Evolutionary conservation across 2,329 filamentous ascomycete species (phyloP).

Genomic region (Trichoderma citrinoviride): DNA sequence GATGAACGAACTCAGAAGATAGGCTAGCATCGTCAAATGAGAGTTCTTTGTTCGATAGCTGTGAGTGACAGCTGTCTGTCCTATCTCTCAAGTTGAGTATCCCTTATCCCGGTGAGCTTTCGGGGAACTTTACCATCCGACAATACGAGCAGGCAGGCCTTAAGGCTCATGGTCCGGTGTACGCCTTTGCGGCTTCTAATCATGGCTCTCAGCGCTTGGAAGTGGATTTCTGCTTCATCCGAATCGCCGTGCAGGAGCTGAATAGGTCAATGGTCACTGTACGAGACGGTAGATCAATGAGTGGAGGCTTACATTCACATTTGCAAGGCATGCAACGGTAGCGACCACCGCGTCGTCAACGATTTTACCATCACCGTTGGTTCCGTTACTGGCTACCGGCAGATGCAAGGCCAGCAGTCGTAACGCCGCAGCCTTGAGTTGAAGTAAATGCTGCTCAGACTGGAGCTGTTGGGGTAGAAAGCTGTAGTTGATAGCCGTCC

Average conservation of each 20-base stretch:
- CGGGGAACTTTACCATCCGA: background rate
- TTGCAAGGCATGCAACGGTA: background rate
- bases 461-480: background rate
- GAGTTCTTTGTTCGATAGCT: background rate
- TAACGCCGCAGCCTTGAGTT: background rate
- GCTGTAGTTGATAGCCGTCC: background rate
- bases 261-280: background rate
- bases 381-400: background rate
- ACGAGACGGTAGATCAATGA: background rate
- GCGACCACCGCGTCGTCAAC: background rate
- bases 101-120: background rate
- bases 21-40: background rate
- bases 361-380: background rate
- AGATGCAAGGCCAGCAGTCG: background rate
- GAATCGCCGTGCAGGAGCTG: background rate
- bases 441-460: background rate
- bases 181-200: background rate
- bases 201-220: background rate
- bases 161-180: background rate
- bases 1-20: background rate
- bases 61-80: slow-evolving; percentile 6
- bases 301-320: background rate
- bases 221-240: background rate
- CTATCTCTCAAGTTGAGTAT: background rate
- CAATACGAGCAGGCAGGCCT: background rate